Evolutionary conservation across 805 yeast genomes (phyloP).

Genomic region (Ogataea kodamae): DNA sequence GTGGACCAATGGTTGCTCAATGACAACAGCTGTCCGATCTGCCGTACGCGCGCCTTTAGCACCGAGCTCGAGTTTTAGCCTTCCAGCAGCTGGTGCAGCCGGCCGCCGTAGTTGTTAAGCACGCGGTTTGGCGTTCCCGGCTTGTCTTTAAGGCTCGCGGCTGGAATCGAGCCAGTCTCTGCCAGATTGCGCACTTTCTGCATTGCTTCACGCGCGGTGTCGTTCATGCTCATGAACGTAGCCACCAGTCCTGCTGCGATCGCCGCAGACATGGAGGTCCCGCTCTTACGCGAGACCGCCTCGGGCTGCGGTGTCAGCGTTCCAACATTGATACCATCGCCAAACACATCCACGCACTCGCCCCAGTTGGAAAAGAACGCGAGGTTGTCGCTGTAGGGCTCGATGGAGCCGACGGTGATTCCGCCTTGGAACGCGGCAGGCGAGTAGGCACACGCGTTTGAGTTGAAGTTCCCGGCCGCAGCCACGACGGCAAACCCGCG

Average conservation of each 20-base stretch:
- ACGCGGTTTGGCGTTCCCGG: conserved; percentile 23
- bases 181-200: conserved; percentile 22
- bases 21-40: conserved; percentile 56
- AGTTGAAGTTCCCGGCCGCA: conserved; percentile 49
- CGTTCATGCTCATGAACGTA: conserved; percentile 41
- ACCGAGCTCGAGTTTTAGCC: conserved; percentile 8
- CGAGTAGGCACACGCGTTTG: conserved; percentile 42
- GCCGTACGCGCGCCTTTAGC: conserved; percentile 42
- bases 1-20: conserved; percentile 55
- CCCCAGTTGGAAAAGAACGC: conserved; percentile 47
- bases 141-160: conserved; percentile 7
- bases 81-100: conserved; percentile 14
- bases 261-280: conserved; percentile 50
- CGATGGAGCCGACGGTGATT: conserved; percentile 41
- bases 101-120: conserved; percentile 23
- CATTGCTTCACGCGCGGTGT: conserved; percentile 34
- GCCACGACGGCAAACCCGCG: conserved; percentile 45
- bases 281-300: conserved; percentile 36
- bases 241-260: conserved; percentile 44
- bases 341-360: conserved; percentile 48
- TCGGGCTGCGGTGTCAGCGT: conserved; percentile 37
- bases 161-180: conserved; percentile 13
- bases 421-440: conserved; percentile 44
- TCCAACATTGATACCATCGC: conserved; percentile 46
- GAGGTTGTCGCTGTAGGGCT: conserved; percentile 32